Evolutionary conservation across 2,329 filamentous ascomycete genomes (phyloP), one percentile per base, ranked within the genome.

Genomic region (Alternaria conjuncta): DNA sequence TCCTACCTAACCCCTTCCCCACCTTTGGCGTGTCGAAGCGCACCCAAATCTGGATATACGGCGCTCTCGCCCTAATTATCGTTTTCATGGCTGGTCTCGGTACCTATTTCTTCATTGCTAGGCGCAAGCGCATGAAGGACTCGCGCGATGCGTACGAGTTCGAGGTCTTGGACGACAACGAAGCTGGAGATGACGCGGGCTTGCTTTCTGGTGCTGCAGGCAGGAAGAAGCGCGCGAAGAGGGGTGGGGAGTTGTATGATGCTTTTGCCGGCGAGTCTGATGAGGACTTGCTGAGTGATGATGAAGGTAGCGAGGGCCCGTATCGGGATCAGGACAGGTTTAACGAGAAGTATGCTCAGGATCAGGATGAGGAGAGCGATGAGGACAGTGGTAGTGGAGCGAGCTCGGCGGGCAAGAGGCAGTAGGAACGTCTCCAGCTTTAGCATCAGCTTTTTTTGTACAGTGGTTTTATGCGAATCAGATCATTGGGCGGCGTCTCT

Each of bases 251-350:
- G 82, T 83, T 99, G 47, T 99, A 99, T 79, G 96, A 99, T 84
- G 96, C 96, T 5, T 99, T 99, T 85, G 96, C 96, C 0, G 94
- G 93, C 15, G 95, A 94, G 56, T 95, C 95, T 61, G 94, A 96
- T 61, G 91, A 93, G 59, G 89, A 91, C 63, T 74, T 88, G 44
- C 82, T 88, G 63, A 81, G 80, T 32, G 81, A 82, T 41, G 82
- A 82, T 18, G 80, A 77, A n/a, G 71, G 68, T 0, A 77, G 79
- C 28, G 78, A 80, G 57, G 81, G 72, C 10, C 75, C 75, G 13
- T 80, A 80, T 61, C 57, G 71, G 32, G 78, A 80, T 60, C 64
- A 78, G 41, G 65, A 71, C 28, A 65, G 63, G 23, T 79, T 68
- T 46, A 72, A 78, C 47, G 78, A 80, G 57, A 81, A 81, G 69